These are phyloP conservation scores for Blastobotrys ciferrii DNA, from an alignment of 1,139 yeast genomes.

Conservation along the genomic window DNA sequence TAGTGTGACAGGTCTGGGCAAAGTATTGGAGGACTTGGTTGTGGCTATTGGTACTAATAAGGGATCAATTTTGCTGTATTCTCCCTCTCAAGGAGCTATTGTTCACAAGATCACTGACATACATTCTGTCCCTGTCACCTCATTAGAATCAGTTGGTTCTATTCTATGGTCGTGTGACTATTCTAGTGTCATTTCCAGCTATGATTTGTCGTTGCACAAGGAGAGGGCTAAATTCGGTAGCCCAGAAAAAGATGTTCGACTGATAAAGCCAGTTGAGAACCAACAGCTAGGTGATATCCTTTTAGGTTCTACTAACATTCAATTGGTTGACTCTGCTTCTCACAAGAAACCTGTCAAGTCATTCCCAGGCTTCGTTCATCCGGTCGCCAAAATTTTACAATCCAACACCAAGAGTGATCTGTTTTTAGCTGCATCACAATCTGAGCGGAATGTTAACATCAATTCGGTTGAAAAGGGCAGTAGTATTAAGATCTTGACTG, in stretches of 20 bases:
- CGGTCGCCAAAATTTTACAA: constrained; percentile 18
- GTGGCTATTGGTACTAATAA: constrained; percentile 65
- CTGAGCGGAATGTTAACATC: constrained; percentile 76
- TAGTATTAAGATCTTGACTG: constrained; percentile 55
- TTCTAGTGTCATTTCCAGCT: constrained; percentile 60
- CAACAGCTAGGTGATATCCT: constrained; percentile 38
- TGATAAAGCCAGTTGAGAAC: constrained; percentile 39
- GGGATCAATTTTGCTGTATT: constrained; percentile 64
- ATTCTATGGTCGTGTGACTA: constrained; percentile 59
- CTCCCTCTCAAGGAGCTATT: constrained; percentile 63
- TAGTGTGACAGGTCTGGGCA: constrained; percentile 17
- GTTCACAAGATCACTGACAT: constrained; percentile 51
- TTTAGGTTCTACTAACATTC: constrained; percentile 64
- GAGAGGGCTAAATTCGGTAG: constrained; percentile 48
- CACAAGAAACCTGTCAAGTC: constrained; percentile 22
- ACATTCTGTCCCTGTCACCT: constrained; percentile 52
- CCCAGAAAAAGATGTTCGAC: constrained; percentile 34
- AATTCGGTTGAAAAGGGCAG: constrained; percentile 48
- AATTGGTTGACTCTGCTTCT: constrained; percentile 44
- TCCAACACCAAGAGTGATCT: constrained; percentile 36
- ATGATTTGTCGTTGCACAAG: constrained; percentile 48
- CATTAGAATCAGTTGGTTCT: constrained; percentile 48
- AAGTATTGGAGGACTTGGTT: constrained; percentile 39
- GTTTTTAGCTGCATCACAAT: constrained; percentile 66
- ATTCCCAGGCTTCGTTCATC: constrained; percentile 31